These are phyloP conservation scores for Acrodontium crateriforme DNA, from an alignment of 2,329 filamentous ascomycete species.

Conservation along the genomic window DNA sequence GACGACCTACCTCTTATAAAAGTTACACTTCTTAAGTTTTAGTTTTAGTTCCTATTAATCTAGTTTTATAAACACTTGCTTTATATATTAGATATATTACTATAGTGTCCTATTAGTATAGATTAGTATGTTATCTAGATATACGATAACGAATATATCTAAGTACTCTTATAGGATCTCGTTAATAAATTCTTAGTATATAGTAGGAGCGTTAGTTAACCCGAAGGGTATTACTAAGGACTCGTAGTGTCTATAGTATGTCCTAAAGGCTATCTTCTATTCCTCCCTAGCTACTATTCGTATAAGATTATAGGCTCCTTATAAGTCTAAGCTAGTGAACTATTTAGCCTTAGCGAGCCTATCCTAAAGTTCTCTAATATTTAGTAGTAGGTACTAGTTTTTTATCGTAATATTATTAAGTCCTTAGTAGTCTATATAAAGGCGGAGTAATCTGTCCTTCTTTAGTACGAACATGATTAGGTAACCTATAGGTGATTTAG, in stretches of 20 bases:
- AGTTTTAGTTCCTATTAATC: conserved; percentile 3
- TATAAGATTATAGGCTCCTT: too few species aligned
- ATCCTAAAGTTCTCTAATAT: conserved; percentile 19
- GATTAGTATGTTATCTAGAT: conserved; percentile 16
- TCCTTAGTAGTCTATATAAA: too few species aligned
- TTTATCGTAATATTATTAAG: conserved; percentile 25
- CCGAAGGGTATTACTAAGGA: conserved; percentile 22
- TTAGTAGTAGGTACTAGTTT: conserved; percentile 19
- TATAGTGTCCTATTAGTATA: conserved; percentile 5
- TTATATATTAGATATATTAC: conserved; percentile 2
- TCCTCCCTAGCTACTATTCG: too few species aligned
- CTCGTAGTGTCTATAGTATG: conserved; percentile 21
- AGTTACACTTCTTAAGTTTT: conserved; percentile 15
- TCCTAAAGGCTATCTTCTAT: conserved; percentile 23
- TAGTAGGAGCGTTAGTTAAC: conserved; percentile 2
- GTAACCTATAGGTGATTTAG: too few species aligned
- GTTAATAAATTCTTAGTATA: conserved; percentile 11
- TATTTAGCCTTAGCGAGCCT: too few species aligned
- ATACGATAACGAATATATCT: conserved; percentile 11
- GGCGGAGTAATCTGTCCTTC: too few species aligned
- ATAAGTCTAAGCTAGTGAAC: too few species aligned
- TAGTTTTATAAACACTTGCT: conserved; percentile 1
- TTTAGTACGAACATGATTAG: too few species aligned
- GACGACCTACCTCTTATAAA: conserved; percentile 15
- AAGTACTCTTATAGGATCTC: conserved; percentile 9